Evolutionary conservation across 1,284 basidiomycete genomes (phyloP), one percentile per base, ranked within the genome.

Genomic region (Erythrobasidium hasegawianum): DNA sequence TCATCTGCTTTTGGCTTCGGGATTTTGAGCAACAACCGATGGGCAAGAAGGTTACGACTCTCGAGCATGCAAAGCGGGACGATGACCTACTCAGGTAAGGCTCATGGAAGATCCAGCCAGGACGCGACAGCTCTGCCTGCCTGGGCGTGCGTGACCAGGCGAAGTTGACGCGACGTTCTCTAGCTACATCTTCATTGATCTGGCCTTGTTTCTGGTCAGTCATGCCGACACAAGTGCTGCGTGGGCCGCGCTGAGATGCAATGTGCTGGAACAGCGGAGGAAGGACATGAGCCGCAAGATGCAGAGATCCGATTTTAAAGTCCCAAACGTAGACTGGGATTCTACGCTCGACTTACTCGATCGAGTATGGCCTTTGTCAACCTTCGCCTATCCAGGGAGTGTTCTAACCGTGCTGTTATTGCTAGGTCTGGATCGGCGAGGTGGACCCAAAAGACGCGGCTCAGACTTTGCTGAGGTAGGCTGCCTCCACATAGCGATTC

Each of bases 21-120:
- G 43, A 47, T 24, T 47, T 33, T 11, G 33, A 4, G 43, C 43
- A 47, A n/a, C 43, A 47, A 47, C n/a, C n/a, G n/a, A 47, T 47
- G 43, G n/a, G n/a, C 43, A 47, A 24, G 16, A 47, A 47, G 22
- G 16, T 47, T n/a, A 47, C 43, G 43, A 47, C 16, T 20, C 41
- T 65, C 20, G 62, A 65, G 5, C 62, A 65, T 39, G 40, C 39
- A 14, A 65, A 65, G 45, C 55, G 55, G 41, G 62, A 69, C n/a
- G 72, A 73, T 62, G 72, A 73, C 55, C 52, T 73, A 16, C 38
- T 70, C 29, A 71, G 71, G 71, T 72, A 27, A 33, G 22, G 70
- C 56, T 20, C 11, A 24, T 5, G 16, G 43, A 47, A n/a, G n/a
- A 47, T 47, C 33, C 40, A 27, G 57, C 10, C 22, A 5, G 20